Percentiles rank a stretch among this genome's conserved stretches.
Conservation (phyloP, 352 stramenopile genomes). For the Phytopythium sindhum region DNA sequence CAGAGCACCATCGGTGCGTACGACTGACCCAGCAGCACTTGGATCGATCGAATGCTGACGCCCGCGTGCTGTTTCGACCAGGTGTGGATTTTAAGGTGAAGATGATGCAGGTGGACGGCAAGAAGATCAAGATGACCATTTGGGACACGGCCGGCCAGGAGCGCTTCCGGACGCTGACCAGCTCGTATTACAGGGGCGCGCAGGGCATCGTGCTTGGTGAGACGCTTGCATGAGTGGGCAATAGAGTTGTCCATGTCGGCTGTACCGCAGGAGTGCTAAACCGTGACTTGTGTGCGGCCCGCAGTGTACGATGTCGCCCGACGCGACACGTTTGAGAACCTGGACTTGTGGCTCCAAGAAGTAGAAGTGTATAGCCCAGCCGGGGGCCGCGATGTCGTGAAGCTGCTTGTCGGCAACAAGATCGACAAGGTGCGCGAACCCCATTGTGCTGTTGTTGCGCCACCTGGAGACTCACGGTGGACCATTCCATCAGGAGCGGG, state of each 20-base stretch:
- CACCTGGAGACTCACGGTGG: neutral
- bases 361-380: slow-evolving; percentile 96
- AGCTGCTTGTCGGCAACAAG: slow-evolving; percentile 98
- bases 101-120: slow-evolving; percentile 94
- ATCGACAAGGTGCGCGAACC: slow-evolving; percentile 72
- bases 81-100: slow-evolving; percentile 98
- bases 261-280: neutral
- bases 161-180: slow-evolving; percentile 97
- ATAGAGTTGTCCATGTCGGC: neutral
- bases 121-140: slow-evolving; percentile 98
- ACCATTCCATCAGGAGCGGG: slow-evolving; percentile 77
- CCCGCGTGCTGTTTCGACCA: slow-evolving; percentile 6
- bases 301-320: slow-evolving; percentile 96
- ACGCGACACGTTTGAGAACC: slow-evolving; percentile 97
- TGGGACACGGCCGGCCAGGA: slow-evolving; percentile 99
- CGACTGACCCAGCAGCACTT: neutral
- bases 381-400: slow-evolving; percentile 95
- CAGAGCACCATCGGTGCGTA: slow-evolving; percentile 95
- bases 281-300: no score
- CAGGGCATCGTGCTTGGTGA: slow-evolving; percentile 96
- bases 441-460: neutral
- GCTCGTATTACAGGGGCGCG: slow-evolving; percentile 96
- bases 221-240: neutral
- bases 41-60: slow-evolving; percentile 2
- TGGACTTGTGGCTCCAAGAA: slow-evolving; percentile 97